phyloP scores from a whole-genome alignment of 352 stramenopile species.

The Phytophthora meadii region DNA sequence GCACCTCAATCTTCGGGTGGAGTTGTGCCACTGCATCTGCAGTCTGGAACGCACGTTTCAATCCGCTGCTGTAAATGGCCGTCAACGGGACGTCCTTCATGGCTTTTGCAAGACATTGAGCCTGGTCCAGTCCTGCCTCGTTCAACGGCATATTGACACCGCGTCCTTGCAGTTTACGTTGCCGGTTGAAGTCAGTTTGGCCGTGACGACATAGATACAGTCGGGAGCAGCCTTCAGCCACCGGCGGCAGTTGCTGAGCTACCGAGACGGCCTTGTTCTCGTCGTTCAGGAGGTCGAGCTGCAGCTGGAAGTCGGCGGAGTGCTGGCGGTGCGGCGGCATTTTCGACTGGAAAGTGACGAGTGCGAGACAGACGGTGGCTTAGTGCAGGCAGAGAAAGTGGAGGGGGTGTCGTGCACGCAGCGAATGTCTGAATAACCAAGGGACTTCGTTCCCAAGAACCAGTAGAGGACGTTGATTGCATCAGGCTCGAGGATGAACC shows the following conservation, averaged over 20 bases:
- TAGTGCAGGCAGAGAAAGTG: slow-evolving; percentile 5
- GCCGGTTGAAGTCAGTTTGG: slow-evolving; percentile 80
- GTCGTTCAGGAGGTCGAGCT: slow-evolving; percentile 21
- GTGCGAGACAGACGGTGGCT: slow-evolving; percentile 9
- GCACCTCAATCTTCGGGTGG: slow-evolving; percentile 61
- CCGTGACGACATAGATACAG: slow-evolving; percentile 84
- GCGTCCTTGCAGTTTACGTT: slow-evolving; percentile 79
- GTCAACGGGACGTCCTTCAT: slow-evolving; percentile 75
- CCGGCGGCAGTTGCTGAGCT: slow-evolving; percentile 62
- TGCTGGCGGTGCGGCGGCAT: slow-evolving; percentile 36
- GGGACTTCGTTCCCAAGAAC: not conserved
- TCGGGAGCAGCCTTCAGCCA: slow-evolving; percentile 56
- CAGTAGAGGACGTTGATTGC: slow-evolving; percentile 12
- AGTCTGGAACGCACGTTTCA: slow-evolving; percentile 64
- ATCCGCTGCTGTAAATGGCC: slow-evolving; percentile 72
- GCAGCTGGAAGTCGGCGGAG: slow-evolving; percentile 32
- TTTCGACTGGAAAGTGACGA: slow-evolving; percentile 21
- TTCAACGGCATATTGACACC: slow-evolving; percentile 83
- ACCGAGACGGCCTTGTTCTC: slow-evolving; percentile 32
- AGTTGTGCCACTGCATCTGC: slow-evolving; percentile 55
- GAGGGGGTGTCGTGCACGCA: slow-evolving; percentile 10
- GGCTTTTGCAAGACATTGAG: slow-evolving; percentile 59
- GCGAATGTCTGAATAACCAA: slow-evolving; percentile 38
- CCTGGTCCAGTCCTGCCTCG: slow-evolving; percentile 60
- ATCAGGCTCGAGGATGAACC: slow-evolving; percentile 34